Evolutionary conservation across 2,329 filamentous ascomycete genomes (phyloP).

Genomic region (Diplodia scrobiculata): DNA sequence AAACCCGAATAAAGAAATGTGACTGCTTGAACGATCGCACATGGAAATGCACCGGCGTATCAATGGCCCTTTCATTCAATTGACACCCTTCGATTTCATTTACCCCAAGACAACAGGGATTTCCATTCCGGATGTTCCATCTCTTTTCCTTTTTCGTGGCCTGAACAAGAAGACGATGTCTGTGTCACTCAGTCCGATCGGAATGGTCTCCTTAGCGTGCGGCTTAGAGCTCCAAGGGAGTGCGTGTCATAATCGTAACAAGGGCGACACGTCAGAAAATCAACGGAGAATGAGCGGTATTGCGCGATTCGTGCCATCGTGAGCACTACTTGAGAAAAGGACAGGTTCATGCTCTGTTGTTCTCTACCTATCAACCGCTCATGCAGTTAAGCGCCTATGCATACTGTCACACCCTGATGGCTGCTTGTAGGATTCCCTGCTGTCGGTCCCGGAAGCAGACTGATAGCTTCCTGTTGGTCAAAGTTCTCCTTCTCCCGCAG

Average conservation of each 20-base stretch:
- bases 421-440: neutral
- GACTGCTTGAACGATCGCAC: neutral
- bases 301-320: neutral
- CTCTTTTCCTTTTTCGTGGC: neutral
- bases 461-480: neutral
- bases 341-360: neutral
- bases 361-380: neutral
- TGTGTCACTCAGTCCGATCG: neutral
- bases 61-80: neutral
- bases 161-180: neutral
- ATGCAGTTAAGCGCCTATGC: neutral
- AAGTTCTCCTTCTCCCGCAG: neutral
- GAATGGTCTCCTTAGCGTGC: too few relatives aligned
- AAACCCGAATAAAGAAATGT: conserved; percentile 17
- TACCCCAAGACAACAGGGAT: neutral
- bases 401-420: neutral
- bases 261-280: conserved; percentile 2
- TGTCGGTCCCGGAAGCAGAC: neutral
- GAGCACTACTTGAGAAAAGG: neutral
- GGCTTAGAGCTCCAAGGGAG: too few relatives aligned
- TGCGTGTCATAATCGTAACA: neutral
- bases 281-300: neutral
- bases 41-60: neutral
- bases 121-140: neutral
- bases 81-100: neutral